These are phyloP conservation scores for Trichosporon coremiiforme DNA, from an alignment of 1,284 basidiomycete genomes.

Conservation along the genomic window DNA sequence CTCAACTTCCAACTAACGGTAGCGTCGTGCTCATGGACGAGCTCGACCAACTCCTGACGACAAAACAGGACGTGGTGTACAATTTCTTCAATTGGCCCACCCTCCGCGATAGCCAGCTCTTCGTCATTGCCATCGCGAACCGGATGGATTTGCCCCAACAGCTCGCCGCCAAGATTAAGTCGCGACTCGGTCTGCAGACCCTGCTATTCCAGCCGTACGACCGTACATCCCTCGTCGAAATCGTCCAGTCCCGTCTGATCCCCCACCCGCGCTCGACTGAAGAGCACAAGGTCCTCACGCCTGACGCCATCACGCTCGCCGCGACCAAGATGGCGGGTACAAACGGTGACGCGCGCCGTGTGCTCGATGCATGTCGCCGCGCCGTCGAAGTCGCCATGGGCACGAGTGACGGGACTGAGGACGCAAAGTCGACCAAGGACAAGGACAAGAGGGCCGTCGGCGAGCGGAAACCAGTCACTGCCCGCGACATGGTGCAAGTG, in stretches of 20 bases:
- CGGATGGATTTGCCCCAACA: slow-evolving; percentile 98
- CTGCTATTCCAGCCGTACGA: slow-evolving; percentile 95
- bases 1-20: slow-evolving; percentile 19
- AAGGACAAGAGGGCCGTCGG: background rate
- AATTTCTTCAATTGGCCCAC: slow-evolving; percentile 99
- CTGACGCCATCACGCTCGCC: slow-evolving; percentile 83
- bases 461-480: slow-evolving; percentile 61
- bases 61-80: slow-evolving; percentile 97
- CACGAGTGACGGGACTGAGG: slow-evolving; percentile 22
- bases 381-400: slow-evolving; percentile 72
- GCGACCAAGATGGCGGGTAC: slow-evolving; percentile 90
- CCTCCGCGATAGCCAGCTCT: slow-evolving; percentile 76
- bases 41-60: slow-evolving; percentile 91
- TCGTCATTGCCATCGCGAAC: slow-evolving; percentile 96
- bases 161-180: slow-evolving; percentile 87
- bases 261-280: slow-evolving; percentile 59
- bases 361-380: slow-evolving; percentile 87
- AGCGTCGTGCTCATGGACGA: slow-evolving; percentile 98
- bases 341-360: slow-evolving; percentile 90
- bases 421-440: background rate
- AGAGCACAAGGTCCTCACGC: slow-evolving; percentile 64
- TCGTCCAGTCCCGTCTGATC: slow-evolving; percentile 77
- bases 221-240: slow-evolving; percentile 76
- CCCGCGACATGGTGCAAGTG: slow-evolving; percentile 76
- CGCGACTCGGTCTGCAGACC: slow-evolving; percentile 83